phyloP scores from a whole-genome alignment of 495 filamentous ascomycete species.

The Aspergillus hancockii region DNA sequence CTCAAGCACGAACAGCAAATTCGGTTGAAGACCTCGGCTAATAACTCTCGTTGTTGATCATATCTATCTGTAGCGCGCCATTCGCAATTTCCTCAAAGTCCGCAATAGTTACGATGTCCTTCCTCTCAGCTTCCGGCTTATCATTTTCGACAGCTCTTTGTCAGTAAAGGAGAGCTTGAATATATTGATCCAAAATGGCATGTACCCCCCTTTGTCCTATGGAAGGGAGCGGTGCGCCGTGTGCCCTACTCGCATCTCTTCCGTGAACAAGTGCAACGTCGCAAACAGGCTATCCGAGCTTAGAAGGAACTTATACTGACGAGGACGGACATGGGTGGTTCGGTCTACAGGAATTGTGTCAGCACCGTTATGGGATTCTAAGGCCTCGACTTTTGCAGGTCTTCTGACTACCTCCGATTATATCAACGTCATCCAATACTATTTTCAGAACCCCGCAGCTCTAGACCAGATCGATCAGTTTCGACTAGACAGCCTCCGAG shows the following conservation, averaged over 20 bases:
- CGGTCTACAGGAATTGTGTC: slow-evolving; percentile 83
- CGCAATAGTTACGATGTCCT: slow-evolving; percentile 98
- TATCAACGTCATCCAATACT: slow-evolving; percentile 98
- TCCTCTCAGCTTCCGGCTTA: slow-evolving; percentile 93
- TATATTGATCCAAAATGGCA: slow-evolving; percentile 97
- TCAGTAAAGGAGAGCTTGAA: slow-evolving; percentile 96
- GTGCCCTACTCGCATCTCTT: not conserved
- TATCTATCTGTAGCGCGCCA: slow-evolving; percentile 62
- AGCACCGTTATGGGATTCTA: slow-evolving; percentile 96
- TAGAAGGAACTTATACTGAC: not conserved
- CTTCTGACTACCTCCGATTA: slow-evolving; percentile 95
- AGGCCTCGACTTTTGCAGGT: slow-evolving; percentile 89
- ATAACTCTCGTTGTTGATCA: slow-evolving; percentile 24
- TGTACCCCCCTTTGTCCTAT: slow-evolving; percentile 23
- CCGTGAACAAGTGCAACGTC: not conserved
- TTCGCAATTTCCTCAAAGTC: slow-evolving; percentile 95
- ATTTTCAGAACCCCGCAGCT: slow-evolving; percentile 95
- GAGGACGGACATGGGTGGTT: not conserved
- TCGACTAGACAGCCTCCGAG: slow-evolving; percentile 86
- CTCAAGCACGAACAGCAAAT: slow-evolving; percentile 5
- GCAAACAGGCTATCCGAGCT: not conserved
- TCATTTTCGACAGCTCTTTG: slow-evolving; percentile 91
- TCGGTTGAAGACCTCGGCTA: slow-evolving; percentile 30
- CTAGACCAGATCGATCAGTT: slow-evolving; percentile 91
- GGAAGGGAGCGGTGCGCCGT: not conserved